Percentiles rank a stretch among this genome's conserved stretches.
Conservation (phyloP, 345 rosid genomes). For the Melaleuca alternifolia region DNA sequence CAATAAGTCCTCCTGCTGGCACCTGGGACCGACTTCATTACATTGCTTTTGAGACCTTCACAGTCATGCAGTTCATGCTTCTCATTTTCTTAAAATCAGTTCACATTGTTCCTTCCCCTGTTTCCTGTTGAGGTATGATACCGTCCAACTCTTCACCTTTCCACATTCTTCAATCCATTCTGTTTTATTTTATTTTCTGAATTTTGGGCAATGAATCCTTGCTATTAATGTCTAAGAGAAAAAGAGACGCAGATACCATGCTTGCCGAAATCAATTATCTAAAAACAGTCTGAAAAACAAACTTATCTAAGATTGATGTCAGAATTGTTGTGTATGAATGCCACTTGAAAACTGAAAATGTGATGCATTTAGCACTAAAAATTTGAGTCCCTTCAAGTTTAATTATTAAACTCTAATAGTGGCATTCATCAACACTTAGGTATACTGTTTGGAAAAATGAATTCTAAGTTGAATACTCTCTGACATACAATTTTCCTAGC, state of each 20-base stretch:
- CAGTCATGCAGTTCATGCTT: not conserved
- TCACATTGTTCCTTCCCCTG: not conserved
- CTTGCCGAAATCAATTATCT: not conserved
- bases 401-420: not conserved
- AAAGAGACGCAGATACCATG: not conserved
- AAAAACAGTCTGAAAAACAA: not conserved
- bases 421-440: not conserved
- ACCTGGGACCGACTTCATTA: not conserved
- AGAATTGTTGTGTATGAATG: not conserved
- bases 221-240: not conserved
- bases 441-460: not conserved
- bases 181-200: not conserved
- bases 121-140: not conserved
- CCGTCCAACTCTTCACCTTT: not conserved
- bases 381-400: not conserved
- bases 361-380: not conserved
- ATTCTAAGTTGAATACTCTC: not conserved
- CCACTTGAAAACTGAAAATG: not conserved
- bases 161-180: not conserved
- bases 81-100: not conserved
- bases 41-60: not conserved
- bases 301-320: not conserved
- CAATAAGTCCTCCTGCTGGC: not conserved
- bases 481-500: not conserved
- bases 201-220: not conserved